A percentile compares a stretch with the other conserved stretches of the same genome.
Evolutionary conservation across 176 grass and related monocot genomes (phyloP).

Genomic region (Themeda triandra): DNA sequence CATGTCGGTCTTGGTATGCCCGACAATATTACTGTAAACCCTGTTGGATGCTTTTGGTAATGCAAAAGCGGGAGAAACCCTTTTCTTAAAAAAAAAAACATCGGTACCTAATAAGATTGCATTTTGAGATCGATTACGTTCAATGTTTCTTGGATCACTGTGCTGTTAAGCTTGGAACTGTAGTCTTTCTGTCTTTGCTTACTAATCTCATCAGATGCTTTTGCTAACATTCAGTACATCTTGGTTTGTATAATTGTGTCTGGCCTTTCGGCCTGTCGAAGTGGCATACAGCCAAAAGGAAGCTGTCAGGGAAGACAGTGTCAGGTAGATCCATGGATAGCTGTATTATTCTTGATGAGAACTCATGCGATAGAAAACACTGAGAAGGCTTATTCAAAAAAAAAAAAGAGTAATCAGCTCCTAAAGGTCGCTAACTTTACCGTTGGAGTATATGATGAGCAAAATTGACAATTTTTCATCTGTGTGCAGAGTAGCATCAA

Average conservation of each 20-base stretch:
- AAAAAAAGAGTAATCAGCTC: background rate
- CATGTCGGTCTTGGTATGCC: too few species aligned
- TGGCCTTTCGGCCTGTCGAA: background rate
- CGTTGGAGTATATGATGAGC: background rate
- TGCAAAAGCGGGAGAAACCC: too few species aligned
- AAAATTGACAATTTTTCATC: background rate
- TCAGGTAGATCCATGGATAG: background rate
- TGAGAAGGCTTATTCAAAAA: background rate
- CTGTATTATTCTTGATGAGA: background rate
- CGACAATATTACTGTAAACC: too few species aligned
- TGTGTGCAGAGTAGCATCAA: background rate
- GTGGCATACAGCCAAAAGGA: background rate
- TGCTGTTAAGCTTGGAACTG: background rate
- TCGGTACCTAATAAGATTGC: background rate
- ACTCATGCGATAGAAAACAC: background rate
- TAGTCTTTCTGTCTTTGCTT: background rate
- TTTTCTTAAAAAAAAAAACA: too few species aligned
- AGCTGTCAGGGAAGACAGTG: background rate
- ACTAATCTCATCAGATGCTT: background rate
- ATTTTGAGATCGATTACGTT: background rate
- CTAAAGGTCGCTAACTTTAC: background rate
- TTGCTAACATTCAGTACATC: background rate
- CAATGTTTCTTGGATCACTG: background rate
- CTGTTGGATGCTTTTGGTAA: too few species aligned
- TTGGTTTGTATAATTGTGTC: background rate